These are phyloP conservation scores for Mycena capillaripes DNA, from an alignment of 768 basidiomycete genomes.

Conservation along the genomic window DNA sequence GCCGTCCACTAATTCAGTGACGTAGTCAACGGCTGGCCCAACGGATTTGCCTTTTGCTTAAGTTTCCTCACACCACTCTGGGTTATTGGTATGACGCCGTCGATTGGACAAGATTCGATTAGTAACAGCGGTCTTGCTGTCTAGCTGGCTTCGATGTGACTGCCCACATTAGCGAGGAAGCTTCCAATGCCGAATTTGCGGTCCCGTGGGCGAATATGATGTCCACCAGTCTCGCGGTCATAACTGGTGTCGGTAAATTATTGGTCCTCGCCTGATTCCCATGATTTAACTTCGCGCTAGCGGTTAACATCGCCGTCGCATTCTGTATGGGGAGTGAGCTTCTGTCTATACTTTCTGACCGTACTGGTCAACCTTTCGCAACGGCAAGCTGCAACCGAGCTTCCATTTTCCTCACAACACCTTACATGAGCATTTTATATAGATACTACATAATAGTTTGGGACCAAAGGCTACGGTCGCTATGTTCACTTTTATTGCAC, in stretches of 20 bases:
- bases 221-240: slow-evolving; percentile 51
- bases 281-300: slow-evolving; percentile 44
- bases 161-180: slow-evolving; percentile 68
- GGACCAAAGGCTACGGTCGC: slow-evolving; percentile 55
- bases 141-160: slow-evolving; percentile 50
- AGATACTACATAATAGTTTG: slow-evolving; percentile 48
- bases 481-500: slow-evolving; percentile 54
- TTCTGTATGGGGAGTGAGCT: slow-evolving; percentile 66
- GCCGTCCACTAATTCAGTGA: slow-evolving; percentile 42
- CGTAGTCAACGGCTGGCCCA: slow-evolving; percentile 51
- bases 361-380: slow-evolving; percentile 61
- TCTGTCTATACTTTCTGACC: slow-evolving; percentile 51
- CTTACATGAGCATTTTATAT: slow-evolving; percentile 12
- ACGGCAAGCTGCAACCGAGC: slow-evolving; percentile 40
- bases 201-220: slow-evolving; percentile 67
- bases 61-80: slow-evolving; percentile 48
- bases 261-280: not conserved
- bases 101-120: not conserved
- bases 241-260: not conserved
- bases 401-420: slow-evolving; percentile 41
- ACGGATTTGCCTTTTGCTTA: slow-evolving; percentile 57
- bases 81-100: slow-evolving; percentile 46
- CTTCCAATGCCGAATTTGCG: slow-evolving; percentile 64
- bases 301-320: slow-evolving; percentile 60
- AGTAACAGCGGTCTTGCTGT: not conserved